Conservation (phyloP, 768 basidiomycete species). For the Pisolithus tinctorius region DNA sequence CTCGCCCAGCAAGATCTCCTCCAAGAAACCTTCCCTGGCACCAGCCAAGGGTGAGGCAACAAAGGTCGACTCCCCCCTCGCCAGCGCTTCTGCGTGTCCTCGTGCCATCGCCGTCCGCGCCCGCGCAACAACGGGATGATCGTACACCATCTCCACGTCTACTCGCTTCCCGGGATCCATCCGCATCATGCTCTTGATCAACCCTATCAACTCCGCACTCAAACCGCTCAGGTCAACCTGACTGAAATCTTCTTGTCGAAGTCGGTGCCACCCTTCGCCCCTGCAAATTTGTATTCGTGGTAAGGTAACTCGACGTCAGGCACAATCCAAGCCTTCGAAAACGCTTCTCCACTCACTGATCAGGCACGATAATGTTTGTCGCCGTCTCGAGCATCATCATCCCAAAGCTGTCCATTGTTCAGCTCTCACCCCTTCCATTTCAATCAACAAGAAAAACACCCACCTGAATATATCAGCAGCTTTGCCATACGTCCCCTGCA, state of each 20-base stretch:
- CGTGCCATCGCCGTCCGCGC: constrained; percentile 60
- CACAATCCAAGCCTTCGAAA: constrained; percentile 6
- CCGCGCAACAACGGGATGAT: constrained; percentile 57
- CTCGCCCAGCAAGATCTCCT: constrained; percentile 40
- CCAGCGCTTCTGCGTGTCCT: constrained; percentile 30
- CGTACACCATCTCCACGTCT: constrained; percentile 47
- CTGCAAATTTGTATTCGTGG: constrained; percentile 36
- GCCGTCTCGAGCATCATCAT: constrained; percentile 95
- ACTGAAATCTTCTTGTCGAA: constrained; percentile 86
- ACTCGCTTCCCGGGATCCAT: constrained; percentile 58
- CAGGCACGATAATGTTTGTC: constrained; percentile 93
- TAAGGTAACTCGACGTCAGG: constrained; percentile 10
- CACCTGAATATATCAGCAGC: constrained; percentile 97
- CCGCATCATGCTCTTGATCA: constrained; percentile 76
- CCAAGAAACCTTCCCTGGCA: constrained; percentile 57
- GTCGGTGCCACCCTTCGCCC: constrained; percentile 90
- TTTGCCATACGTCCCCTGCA: constrained; percentile 86
- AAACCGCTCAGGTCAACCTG: constrained; percentile 62
- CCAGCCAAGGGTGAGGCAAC: constrained; percentile 58
- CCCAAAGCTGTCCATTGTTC: constrained; percentile 60
- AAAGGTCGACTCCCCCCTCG: constrained; percentile 37
- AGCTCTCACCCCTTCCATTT: not conserved
- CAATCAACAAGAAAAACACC: not conserved
- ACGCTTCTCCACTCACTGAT: constrained; percentile 62
- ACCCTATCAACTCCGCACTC: constrained; percentile 56